Percentiles rank a stretch among this genome's conserved stretches.
Conservation (phyloP, 1,284 basidiomycete species). For the Schizophyllum commune region DNA sequence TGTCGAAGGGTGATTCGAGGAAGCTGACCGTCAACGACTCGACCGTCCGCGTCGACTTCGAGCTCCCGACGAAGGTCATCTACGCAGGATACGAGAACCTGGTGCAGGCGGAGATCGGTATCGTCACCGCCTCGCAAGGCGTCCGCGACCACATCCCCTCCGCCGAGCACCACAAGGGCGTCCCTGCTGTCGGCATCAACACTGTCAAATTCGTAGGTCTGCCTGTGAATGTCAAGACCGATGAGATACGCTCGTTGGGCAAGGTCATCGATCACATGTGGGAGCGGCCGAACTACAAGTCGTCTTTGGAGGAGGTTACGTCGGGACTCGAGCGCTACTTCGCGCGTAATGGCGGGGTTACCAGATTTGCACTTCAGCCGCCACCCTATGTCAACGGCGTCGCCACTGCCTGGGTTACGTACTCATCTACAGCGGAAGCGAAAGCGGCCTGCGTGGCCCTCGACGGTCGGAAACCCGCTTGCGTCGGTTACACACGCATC, state of each 20-base stretch:
- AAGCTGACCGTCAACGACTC: conserved; percentile 32
- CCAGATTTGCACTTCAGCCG: conserved; percentile 26
- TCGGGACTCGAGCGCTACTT: conserved; percentile 26
- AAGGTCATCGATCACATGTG: conserved; percentile 41
- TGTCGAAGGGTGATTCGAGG: background rate
- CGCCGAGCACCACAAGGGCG: conserved; percentile 41
- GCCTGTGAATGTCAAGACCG: conserved; percentile 34
- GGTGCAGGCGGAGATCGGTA: conserved; percentile 42
- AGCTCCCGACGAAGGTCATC: conserved; percentile 40
- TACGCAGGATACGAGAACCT: conserved; percentile 51
- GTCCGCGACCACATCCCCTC: conserved; percentile 30
- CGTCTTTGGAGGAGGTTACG: conserved; percentile 28
- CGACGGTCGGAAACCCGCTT: conserved; percentile 34
- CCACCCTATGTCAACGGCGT: conserved; percentile 43
- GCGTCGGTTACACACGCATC: conserved; percentile 35
- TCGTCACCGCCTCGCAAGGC: conserved; percentile 25
- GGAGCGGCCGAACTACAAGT: conserved; percentile 39
- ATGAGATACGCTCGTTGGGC: conserved; percentile 38
- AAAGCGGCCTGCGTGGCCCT: conserved; percentile 36
- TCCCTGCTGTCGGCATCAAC: conserved; percentile 45
- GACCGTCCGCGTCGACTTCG: conserved; percentile 45
- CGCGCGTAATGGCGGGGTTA: background rate
- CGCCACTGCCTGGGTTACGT: conserved; percentile 46
- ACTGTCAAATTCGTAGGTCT: conserved; percentile 51
- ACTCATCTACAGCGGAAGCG: conserved; percentile 40